Percentiles rank a stretch among this genome's conserved stretches.
Conservation (phyloP, 2,329 filamentous ascomycete genomes). For the Aspergillus sp. region DNA sequence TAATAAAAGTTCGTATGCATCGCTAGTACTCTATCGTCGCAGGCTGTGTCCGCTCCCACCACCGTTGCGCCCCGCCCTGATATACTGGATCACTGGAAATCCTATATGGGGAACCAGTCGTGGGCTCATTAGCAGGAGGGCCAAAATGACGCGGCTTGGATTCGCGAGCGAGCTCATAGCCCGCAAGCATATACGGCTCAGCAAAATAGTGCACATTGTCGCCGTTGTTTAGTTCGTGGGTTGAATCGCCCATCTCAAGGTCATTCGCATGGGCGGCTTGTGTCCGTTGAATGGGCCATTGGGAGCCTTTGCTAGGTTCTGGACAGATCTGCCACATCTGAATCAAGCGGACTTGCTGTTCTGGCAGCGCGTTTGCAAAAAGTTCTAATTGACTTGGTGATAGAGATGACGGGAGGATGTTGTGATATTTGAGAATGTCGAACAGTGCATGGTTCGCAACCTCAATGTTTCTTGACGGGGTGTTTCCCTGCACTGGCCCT, state of each 20-base stretch:
- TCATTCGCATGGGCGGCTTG: not conserved
- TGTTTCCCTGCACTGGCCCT: conserved; percentile 29
- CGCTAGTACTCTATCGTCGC: conserved; percentile 35
- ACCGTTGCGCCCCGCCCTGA: conserved; percentile 30
- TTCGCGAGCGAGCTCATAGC: conserved; percentile 69
- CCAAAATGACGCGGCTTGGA: conserved; percentile 16
- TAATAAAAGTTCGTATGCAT: not conserved
- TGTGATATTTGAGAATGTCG: conserved; percentile 45
- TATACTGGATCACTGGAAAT: conserved; percentile 44
- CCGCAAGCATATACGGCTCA: conserved; percentile 82
- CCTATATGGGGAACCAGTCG: conserved; percentile 34
- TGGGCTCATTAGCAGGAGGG: conserved; percentile 22
- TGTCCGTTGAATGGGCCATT: not conserved
- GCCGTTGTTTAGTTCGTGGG: conserved; percentile 18
- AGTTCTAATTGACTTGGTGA: conserved; percentile 74
- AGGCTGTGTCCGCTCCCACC: conserved; percentile 37
- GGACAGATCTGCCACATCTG: conserved; percentile 85
- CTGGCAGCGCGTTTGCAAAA: conserved; percentile 71
- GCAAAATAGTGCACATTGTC: conserved; percentile 46
- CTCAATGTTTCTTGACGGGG: conserved; percentile 29
- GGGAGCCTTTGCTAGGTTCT: conserved; percentile 15
- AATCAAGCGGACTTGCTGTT: conserved; percentile 72
- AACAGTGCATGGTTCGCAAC: conserved; percentile 36
- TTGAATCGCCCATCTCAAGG: conserved; percentile 48
- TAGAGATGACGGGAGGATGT: conserved; percentile 66